Evolutionary conservation across 1,284 basidiomycete genomes (phyloP), one percentile per base, ranked within the genome.

Genomic region (Ganoderma resinaceum): DNA sequence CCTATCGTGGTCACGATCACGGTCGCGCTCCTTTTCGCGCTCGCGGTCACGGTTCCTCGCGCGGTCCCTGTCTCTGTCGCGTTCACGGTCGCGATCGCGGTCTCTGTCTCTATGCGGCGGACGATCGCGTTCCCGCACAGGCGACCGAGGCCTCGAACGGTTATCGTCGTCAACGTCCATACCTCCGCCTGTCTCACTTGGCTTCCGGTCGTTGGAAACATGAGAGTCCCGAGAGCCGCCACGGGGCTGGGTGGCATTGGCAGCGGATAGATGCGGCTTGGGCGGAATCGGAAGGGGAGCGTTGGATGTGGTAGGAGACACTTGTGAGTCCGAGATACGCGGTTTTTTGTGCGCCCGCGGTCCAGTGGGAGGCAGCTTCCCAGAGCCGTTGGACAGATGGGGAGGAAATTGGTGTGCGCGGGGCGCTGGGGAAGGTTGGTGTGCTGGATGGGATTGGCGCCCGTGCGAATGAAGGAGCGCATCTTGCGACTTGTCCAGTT

Each of bases 311-410:
- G 71, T 78, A 72, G 82, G 78, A 14, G 87, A 84, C 16, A 79
- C 74, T 67, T 86, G 86, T 7, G 83, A 61, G 40, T 91, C 90
- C 11, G 89, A 87, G 7, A 93, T 80, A 14, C 92, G 88, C 20
- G 88, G 88, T 75, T 91, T 91, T 82, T 93, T 94, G 78, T 91
- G 84, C 23, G 91, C 91, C 61, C 92, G 87, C 2, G 92, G 92
- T 20, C 87, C 92, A 4, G 91, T 94, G 0, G 93, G 92, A 12
- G 87, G 88, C 3, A 82, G 82, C 77, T 89, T 91, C n/a, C 80
- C 77, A 38, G 80, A 70, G 20, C 82, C 80, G 64, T 78, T 81
- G 16, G 74, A 40, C n/a, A 74, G 63, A 49, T 76, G 76, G 16
- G 75, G 72, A 7, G 77, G 75, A 7, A 67, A 66, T 26, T 78